These are phyloP conservation scores for Pharnaceum exiguum DNA, from an alignment of 148 eudicot species.

Conservation along the genomic window DNA sequence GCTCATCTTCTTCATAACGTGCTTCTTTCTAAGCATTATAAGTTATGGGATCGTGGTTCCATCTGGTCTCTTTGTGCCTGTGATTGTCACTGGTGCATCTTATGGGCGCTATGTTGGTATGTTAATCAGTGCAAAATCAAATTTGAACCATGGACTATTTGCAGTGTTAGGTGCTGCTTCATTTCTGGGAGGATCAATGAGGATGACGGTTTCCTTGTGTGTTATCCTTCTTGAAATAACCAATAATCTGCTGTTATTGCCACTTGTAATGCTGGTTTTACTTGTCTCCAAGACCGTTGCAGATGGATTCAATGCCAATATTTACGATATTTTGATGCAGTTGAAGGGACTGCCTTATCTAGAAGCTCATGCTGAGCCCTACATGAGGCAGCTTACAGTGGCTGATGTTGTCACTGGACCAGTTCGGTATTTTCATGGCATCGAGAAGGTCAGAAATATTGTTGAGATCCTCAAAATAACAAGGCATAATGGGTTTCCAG, in stretches of 20 bases:
- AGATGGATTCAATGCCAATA: slow-evolving; percentile 65
- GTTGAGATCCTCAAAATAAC: slow-evolving; percentile 57
- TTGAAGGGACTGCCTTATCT: slow-evolving; percentile 85
- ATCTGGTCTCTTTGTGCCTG: slow-evolving; percentile 85
- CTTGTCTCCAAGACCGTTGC: slow-evolving; percentile 89
- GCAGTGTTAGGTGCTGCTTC: slow-evolving; percentile 91
- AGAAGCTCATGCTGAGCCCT: slow-evolving; percentile 82
- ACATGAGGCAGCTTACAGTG: slow-evolving; percentile 87
- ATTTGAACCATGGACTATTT: slow-evolving; percentile 78
- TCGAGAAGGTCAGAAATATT: slow-evolving; percentile 74
- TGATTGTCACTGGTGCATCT: slow-evolving; percentile 80
- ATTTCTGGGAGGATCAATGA: slow-evolving; percentile 92
- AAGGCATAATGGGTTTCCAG: slow-evolving; percentile 86
- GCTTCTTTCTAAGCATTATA: slow-evolving; percentile 68
- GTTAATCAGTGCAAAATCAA: slow-evolving; percentile 58
- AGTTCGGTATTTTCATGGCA: slow-evolving; percentile 63
- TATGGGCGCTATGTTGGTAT: slow-evolving; percentile 83
- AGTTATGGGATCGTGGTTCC: slow-evolving; percentile 87
- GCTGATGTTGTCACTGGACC: slow-evolving; percentile 80
- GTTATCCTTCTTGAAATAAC: slow-evolving; percentile 84
- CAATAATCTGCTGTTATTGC: slow-evolving; percentile 68
- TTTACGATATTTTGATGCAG: slow-evolving; percentile 71
- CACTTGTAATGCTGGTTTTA: slow-evolving; percentile 78
- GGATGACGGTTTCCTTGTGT: slow-evolving; percentile 87
- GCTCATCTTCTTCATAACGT: slow-evolving; percentile 63